Conservation (phyloP, 176 grass and related monocot species). For the Neostapfia colusana region DNA sequence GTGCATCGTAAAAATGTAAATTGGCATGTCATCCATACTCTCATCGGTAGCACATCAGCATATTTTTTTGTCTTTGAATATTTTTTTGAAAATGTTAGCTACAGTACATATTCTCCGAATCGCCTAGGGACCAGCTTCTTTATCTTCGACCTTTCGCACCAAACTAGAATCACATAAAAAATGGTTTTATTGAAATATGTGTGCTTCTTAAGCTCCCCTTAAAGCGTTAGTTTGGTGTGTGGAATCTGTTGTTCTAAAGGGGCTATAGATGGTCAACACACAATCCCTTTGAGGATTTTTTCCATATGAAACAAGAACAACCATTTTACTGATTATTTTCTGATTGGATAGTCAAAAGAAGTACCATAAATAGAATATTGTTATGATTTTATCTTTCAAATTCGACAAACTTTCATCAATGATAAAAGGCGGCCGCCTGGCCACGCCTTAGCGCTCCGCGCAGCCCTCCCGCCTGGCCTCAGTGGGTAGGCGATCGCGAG, state of each 20-base stretch:
- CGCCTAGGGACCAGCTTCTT: not conserved
- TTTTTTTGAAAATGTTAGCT: slow-evolving; percentile 23
- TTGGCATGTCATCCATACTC: slow-evolving; percentile 1
- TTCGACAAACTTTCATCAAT: not conserved
- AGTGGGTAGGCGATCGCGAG: no score
- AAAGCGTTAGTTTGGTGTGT: slow-evolving; percentile 23
- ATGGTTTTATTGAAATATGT: slow-evolving; percentile 16
- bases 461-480: no score
- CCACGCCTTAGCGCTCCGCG: no score
- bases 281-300: slow-evolving; percentile 18
- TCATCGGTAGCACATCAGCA: not conserved
- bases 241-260: slow-evolving; percentile 22
- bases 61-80: slow-evolving; percentile 35
- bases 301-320: slow-evolving; percentile 34
- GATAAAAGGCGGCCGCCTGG: no score
- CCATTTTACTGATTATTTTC: not conserved
- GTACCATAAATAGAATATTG: not conserved
- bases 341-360: slow-evolving; percentile 16
- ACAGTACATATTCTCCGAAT: slow-evolving; percentile 51
- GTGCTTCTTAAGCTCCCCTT: slow-evolving; percentile 26
- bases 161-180: slow-evolving; percentile 3
- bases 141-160: slow-evolving; percentile 16
- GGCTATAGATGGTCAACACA: not conserved
- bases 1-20: not conserved
- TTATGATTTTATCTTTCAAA: not conserved